Evolutionary conservation across 352 stramenopile genomes (phyloP), one percentile per base, ranked within the genome.

Genomic region (Globisporangium spinosum): DNA sequence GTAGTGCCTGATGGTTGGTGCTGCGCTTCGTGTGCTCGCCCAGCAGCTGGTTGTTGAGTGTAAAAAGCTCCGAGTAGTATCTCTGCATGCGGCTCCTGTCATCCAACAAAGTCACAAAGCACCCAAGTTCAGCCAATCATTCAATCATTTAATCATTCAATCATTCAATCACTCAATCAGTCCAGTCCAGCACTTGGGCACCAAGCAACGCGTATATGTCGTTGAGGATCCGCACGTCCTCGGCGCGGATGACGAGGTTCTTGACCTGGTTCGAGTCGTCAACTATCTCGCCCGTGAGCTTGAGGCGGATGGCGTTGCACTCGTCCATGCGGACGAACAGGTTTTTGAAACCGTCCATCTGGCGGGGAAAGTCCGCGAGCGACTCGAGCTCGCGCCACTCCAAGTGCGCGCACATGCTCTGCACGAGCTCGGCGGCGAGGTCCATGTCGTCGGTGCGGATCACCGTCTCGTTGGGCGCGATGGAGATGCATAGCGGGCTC

Each of bases 261-360:
- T 98, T 98, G 69, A 98, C 78, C 56, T 91, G 82, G 69, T 97
- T 91, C 29, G 91, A 97, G 67, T 94, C 89, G 69, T 98, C 94
- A 3, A 93, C 94, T 91, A 98, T 97, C 74, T 98, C 94, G 27
- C 93, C 93, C 27, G 85, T 96, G 45, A 98, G 79, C 67, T 94
- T 93, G 23, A 97, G 79, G 2, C 94, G 85, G 45, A 97, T 89
- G 13, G 78, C 77, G 70, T 97, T 97, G 75, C 82, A 93, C 64
- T 97, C 89, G 67, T 90, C 82, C 1, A 98, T 91, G 13, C 83
- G 83, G 35, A 91, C 47, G 35, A 93, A 73, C 55, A 94, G 66
- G 29, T 80, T 79, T 47, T 85, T 78, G 64, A 98, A 91, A 9
- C 82, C 75, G 10, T 89, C 82, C 83, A 97, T 94, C 79, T 98